phyloP scores from a whole-genome alignment of 495 filamentous ascomycete genomes.

The Neurospora sp. region DNA sequence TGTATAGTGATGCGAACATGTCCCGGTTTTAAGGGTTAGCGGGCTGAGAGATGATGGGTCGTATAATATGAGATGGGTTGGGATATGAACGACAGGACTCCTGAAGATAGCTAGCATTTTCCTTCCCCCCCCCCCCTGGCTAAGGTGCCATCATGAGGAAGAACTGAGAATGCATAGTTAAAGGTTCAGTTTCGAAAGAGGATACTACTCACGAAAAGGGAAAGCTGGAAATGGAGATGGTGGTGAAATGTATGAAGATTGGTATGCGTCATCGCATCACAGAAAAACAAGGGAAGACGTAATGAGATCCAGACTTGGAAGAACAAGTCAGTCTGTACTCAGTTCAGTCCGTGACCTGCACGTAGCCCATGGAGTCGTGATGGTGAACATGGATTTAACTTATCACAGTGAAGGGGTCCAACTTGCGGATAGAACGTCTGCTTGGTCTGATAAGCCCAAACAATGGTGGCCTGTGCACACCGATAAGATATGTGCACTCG shows the following conservation, averaged over 20 bases:
- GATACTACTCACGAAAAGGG: background rate
- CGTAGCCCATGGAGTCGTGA: background rate
- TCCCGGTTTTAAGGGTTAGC: slow-evolving; percentile 14
- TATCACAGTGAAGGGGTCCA: background rate
- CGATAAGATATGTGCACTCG: background rate
- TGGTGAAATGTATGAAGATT: background rate
- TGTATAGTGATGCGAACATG: slow-evolving; percentile 41
- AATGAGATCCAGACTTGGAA: background rate
- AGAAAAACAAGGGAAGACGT: background rate
- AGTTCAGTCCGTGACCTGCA: background rate
- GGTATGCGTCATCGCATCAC: background rate
- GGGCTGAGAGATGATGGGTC: background rate
- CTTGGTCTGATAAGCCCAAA: background rate
- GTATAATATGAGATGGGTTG: background rate
- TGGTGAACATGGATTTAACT: background rate
- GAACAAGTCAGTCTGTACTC: background rate
- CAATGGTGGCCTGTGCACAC: background rate
- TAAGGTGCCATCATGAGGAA: background rate
- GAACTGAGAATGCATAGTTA: background rate
- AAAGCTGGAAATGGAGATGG: background rate
- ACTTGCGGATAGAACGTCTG: background rate
- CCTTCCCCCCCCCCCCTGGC: too few species aligned
- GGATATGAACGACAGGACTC: background rate
- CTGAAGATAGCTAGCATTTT: background rate
- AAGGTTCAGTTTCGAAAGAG: background rate